phyloP scores from a whole-genome alignment of 768 basidiomycete genomes.

The Russula foetens region DNA sequence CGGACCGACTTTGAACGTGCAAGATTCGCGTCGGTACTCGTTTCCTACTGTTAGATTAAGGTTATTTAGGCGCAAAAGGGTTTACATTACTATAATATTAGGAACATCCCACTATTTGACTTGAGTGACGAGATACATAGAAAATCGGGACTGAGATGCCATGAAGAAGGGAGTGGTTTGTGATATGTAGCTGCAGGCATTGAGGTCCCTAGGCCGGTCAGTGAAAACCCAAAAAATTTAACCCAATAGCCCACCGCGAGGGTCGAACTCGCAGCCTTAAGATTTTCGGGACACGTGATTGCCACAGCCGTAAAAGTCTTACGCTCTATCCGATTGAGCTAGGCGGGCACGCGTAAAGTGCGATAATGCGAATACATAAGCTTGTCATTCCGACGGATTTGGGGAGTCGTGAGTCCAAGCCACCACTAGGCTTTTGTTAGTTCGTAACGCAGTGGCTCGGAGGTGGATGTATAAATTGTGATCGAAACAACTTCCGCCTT shows the following conservation, averaged over 20 bases:
- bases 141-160: too few species aligned
- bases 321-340: slow-evolving; percentile 56
- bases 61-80: too few species aligned
- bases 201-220: too few species aligned
- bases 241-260: slow-evolving; percentile 46
- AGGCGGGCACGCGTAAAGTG: slow-evolving; percentile 34
- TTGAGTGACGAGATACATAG: neutral
- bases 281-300: slow-evolving; percentile 26
- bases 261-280: slow-evolving; percentile 59
- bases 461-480: too few species aligned
- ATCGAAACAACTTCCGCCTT: too few species aligned
- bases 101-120: too few species aligned
- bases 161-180: too few species aligned
- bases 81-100: neutral
- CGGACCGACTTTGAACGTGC: neutral
- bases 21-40: neutral
- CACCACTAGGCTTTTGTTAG: too few species aligned
- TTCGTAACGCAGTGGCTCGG: too few species aligned
- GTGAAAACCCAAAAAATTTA: neutral
- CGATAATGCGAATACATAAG: neutral
- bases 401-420: too few species aligned
- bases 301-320: slow-evolving; percentile 39
- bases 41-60: neutral
- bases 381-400: too few species aligned
- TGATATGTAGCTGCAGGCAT: too few species aligned